Conservation (phyloP, 2,329 filamentous ascomycete genomes). For the Monilinia fructicola region DNA sequence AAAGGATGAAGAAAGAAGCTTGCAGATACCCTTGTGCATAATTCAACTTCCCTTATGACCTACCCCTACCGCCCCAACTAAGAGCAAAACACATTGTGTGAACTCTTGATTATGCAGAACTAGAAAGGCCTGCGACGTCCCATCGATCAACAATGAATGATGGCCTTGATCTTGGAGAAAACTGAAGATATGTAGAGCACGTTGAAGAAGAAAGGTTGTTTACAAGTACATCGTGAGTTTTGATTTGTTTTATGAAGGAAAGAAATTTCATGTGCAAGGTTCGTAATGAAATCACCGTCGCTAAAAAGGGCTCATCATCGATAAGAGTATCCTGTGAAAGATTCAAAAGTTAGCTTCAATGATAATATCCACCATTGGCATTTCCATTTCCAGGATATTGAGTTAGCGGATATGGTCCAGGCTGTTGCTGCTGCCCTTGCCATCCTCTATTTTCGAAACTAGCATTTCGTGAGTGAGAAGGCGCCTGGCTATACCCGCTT, state of each 20-base stretch:
- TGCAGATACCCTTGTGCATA: slow-evolving; percentile 23
- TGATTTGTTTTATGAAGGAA: not conserved
- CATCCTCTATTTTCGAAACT: slow-evolving; percentile 22
- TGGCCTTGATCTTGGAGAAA: not conserved
- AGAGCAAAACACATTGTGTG: not conserved
- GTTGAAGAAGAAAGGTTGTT: not conserved
- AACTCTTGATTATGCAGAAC: not conserved
- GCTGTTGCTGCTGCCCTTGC: slow-evolving; percentile 22
- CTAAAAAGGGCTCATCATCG: slow-evolving; percentile 23
- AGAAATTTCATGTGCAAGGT: not conserved
- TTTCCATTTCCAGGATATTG: slow-evolving; percentile 19
- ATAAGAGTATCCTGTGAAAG: slow-evolving; percentile 23
- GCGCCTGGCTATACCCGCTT: slow-evolving; percentile 12
- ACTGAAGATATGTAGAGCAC: not conserved
- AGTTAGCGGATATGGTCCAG: slow-evolving; percentile 10
- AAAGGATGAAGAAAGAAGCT: slow-evolving; percentile 17
- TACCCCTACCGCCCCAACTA: not conserved
- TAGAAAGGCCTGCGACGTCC: not conserved
- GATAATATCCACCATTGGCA: slow-evolving; percentile 24
- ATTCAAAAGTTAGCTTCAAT: slow-evolving; percentile 24
- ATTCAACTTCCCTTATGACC: slow-evolving; percentile 22
- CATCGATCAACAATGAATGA: not conserved
- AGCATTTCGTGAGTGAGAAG: slow-evolving; percentile 16
- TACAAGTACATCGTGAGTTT: slow-evolving; percentile 19
- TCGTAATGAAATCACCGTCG: not conserved